A percentile compares a stretch with the other conserved stretches of the same genome.
phyloP scores from a whole-genome alignment of 441 rosid genomes.

The Syzygium syzygioides region DNA sequence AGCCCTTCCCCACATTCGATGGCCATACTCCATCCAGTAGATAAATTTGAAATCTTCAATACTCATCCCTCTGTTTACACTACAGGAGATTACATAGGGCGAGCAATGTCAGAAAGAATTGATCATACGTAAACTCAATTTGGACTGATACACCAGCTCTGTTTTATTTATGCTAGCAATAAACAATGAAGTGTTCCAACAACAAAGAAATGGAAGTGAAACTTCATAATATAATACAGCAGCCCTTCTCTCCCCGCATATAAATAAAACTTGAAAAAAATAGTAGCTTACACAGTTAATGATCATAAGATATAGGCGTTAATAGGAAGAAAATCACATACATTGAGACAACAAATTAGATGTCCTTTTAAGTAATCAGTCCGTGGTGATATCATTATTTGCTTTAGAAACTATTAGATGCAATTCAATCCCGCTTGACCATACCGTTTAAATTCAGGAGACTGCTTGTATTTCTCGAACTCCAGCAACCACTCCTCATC shows the following conservation, averaged over 20 bases:
- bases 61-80: conserved; percentile 91
- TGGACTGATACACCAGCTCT: background rate
- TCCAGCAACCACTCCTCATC: conserved; percentile 77
- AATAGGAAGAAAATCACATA: background rate
- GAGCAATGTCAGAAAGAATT: background rate
- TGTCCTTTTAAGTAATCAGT: background rate
- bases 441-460: conserved; percentile 84
- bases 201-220: background rate
- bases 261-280: background rate
- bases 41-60: conserved; percentile 91
- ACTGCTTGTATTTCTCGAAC: conserved; percentile 78
- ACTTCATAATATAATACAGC: background rate
- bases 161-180: background rate
- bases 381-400: background rate
- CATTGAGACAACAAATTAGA: background rate
- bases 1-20: conserved; percentile 99
- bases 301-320: background rate
- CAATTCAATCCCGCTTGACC: background rate
- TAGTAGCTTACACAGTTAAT: background rate
- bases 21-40: conserved; percentile 98
- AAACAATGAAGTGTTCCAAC: background rate
- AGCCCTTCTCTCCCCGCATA: background rate
- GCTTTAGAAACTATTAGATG: background rate
- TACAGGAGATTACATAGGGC: conserved; percentile 15
- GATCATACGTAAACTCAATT: background rate